Conservation (phyloP, 2,329 filamentous ascomycete genomes). For the Arthroderma uncinatum region DNA sequence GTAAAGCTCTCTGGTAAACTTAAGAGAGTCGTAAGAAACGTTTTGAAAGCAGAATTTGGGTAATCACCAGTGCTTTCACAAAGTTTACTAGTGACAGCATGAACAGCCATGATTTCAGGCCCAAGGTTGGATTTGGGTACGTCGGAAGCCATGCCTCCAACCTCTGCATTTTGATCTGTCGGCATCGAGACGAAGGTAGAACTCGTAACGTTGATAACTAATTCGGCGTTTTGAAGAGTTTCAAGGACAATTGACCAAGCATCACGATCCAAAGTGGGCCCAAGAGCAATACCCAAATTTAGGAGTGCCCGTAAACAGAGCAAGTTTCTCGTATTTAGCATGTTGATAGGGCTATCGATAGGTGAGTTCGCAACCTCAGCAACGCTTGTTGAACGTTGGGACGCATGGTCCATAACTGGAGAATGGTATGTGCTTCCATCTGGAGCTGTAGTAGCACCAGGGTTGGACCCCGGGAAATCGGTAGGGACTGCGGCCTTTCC, state of each 20-base stretch:
- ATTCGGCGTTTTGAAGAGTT: constrained; percentile 83
- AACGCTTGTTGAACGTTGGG: constrained; percentile 18
- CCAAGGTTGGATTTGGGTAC: constrained; percentile 53
- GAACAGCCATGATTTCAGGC: constrained; percentile 74
- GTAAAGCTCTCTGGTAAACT: constrained; percentile 46
- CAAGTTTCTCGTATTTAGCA: constrained; percentile 77
- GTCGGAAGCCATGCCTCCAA: constrained; percentile 32
- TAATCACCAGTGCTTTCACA: constrained; percentile 91
- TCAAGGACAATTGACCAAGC: constrained; percentile 86
- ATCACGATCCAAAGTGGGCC: constrained; percentile 65
- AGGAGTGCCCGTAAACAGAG: constrained; percentile 80
- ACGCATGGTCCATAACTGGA: constrained; percentile 10
- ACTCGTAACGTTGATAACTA: constrained; percentile 52
- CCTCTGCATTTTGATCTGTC: constrained; percentile 22
- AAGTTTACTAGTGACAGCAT: constrained; percentile 72
- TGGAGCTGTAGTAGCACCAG: constrained; percentile 14
- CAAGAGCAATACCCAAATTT: constrained; percentile 91
- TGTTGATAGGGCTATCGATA: constrained; percentile 37
- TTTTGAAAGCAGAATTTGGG: constrained; percentile 66
- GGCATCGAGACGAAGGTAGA: constrained; percentile 19
- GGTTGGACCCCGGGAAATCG: constrained; percentile 39
- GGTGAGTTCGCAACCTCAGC: constrained; percentile 20
- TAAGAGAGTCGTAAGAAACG: constrained; percentile 66
- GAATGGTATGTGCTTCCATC: constrained; percentile 22
- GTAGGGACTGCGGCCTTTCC: constrained; percentile 87